These are phyloP conservation scores for Nothophytophthora sp. DNA, from an alignment of 352 stramenopile genomes.

Conservation along the genomic window DNA sequence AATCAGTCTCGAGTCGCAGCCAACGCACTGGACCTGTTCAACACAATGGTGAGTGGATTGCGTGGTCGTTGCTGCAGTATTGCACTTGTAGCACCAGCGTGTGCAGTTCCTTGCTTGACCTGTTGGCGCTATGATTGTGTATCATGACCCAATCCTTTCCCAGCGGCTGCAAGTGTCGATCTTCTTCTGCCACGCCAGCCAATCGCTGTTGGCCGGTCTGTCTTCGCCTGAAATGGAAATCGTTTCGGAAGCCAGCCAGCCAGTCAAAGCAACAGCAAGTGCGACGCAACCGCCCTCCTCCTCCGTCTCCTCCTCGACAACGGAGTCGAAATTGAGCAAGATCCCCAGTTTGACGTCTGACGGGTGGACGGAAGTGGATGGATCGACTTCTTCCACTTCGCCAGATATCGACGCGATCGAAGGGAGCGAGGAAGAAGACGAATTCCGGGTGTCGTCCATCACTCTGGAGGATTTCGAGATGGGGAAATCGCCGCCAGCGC, in stretches of 20 bases:
- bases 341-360: slow-evolving; percentile 36
- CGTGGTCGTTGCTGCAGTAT: neutral
- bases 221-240: slow-evolving; percentile 56
- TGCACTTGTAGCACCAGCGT: too few species aligned
- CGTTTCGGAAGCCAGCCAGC: slow-evolving; percentile 37
- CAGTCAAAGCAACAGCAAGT: slow-evolving; percentile 12
- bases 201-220: slow-evolving; percentile 53
- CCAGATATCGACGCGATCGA: slow-evolving; percentile 23
- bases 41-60: slow-evolving; percentile 46
- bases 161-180: slow-evolving; percentile 70
- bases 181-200: slow-evolving; percentile 73
- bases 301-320: slow-evolving; percentile 9
- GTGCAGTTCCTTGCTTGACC: too few species aligned
- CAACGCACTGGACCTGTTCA: slow-evolving; percentile 57
- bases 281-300: slow-evolving; percentile 8
- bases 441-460: slow-evolving; percentile 27
- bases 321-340: slow-evolving; percentile 24
- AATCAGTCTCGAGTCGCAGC: slow-evolving; percentile 29
- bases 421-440: slow-evolving; percentile 33
- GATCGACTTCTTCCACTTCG: slow-evolving; percentile 27
- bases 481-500: slow-evolving; percentile 24
- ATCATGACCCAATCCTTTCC: neutral
- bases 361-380: slow-evolving; percentile 41
- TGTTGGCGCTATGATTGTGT: neutral
- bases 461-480: slow-evolving; percentile 70